Percentiles rank a stretch among this genome's conserved stretches.
These are phyloP conservation scores for Rubia yunnanensis DNA, from an alignment of 257 asterid species.

Conservation along the genomic window DNA sequence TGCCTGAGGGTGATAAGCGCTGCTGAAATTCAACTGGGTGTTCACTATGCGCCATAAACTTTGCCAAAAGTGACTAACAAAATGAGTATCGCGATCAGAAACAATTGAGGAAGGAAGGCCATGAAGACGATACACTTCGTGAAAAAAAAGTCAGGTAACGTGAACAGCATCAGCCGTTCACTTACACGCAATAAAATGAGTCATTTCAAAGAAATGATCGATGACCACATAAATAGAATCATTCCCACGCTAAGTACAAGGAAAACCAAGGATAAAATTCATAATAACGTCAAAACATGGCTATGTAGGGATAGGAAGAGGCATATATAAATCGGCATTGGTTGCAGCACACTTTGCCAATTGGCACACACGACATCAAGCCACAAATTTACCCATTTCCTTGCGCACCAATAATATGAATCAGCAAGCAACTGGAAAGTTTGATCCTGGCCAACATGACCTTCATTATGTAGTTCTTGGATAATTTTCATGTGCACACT, in stretches of 20 bases:
- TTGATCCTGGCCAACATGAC: not conserved
- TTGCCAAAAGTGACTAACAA: not conserved
- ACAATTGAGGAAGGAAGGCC: not conserved
- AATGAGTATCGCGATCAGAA: not conserved
- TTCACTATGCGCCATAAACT: not conserved
- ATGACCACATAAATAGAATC: not conserved
- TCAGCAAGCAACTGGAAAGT: not conserved
- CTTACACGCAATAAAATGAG: not conserved
- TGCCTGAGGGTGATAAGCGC: not conserved
- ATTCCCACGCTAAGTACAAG: not conserved
- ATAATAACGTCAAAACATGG: not conserved
- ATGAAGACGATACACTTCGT: not conserved
- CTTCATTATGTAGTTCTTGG: too few species aligned
- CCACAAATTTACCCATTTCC: not conserved
- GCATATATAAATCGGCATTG: not conserved
- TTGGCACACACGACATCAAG: not conserved
- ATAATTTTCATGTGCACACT: too few species aligned
- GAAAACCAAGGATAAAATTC: not conserved
- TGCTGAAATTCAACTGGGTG: not conserved
- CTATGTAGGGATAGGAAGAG: not conserved
- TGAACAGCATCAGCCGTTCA: not conserved
- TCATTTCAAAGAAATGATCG: not conserved
- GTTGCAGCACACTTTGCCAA: not conserved
- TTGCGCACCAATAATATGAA: not conserved
- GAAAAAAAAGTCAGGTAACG: not conserved